Base-by-base conservation (phyloP, 176 grass and related monocot species). In the Oryza glumipatula region DNA sequence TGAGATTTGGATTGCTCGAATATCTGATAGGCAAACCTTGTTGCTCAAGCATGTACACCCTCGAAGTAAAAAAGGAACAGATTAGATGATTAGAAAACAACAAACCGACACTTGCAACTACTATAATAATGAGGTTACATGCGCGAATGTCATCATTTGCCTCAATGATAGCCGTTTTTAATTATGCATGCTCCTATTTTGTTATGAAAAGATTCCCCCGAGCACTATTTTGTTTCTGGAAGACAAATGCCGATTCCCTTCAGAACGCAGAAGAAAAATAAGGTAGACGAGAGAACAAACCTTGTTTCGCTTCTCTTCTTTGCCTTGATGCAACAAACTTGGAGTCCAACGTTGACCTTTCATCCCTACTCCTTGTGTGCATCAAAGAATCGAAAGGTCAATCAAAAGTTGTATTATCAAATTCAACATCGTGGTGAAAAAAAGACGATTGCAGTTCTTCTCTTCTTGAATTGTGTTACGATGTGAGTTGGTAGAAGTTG, bases 281-380 rank as follows among this genome's bases (percentile, higher is more conserved):
- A 9, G 22, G 24, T 63, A 74, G 47, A 49, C 3, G 47, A 16
- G 48, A 51, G 80, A 22, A 26, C 75, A 79, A 87, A 76, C 48
- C 51, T 52, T 4, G 22, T 32, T 90, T 90, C 4, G 80, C 89
- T 76, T 83, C 30, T 49, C 22, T 64, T 49, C 22, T 64, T 2
- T 2, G 75, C 9, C 51, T 26, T 56, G 16, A 32, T 10, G 2
- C 21, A 26, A 1, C 41, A 56, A 23, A 58, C 69, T 24, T 71
- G 24, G 73, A 70, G 47, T 79, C 67, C 4, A 8, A 14, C 6
- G 13, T 3, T 60, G 26, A 43, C 35, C 64, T 76, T 36, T 66
- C 12, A 14, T 76, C 63, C 10, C 26, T 16, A 44, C 43, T 44
- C 43, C 9, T 10, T 44, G 43, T 44, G 0, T 24, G 33, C 73